A percentile compares a stretch with the other conserved stretches of the same genome.
Conservation (phyloP, 768 basidiomycete species). For the Vishniacozyma victoriae region DNA sequence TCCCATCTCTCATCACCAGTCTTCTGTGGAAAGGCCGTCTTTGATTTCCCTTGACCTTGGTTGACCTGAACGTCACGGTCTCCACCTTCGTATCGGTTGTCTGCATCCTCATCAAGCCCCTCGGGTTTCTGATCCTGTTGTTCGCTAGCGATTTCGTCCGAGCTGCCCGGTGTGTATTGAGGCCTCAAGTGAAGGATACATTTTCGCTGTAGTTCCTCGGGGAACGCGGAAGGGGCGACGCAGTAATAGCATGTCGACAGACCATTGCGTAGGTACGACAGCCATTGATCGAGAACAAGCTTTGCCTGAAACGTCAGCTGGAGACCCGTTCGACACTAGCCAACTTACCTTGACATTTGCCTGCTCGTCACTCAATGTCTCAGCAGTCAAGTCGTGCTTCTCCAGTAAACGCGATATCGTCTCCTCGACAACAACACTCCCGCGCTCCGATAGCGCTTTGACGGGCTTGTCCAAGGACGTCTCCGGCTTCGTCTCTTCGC, state of each 20-base stretch:
- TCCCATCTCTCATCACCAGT: constrained; percentile 75
- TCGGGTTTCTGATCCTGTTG: constrained; percentile 48
- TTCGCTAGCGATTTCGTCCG: constrained; percentile 28
- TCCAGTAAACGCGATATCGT: constrained; percentile 70
- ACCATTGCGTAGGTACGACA: constrained; percentile 85
- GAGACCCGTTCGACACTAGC: not conserved
- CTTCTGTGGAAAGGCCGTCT: constrained; percentile 17
- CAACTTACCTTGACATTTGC: constrained; percentile 13
- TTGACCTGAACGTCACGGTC: too few relatives aligned
- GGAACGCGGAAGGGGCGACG: constrained; percentile 80
- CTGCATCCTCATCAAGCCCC: constrained; percentile 45
- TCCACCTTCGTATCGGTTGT: constrained; percentile 34
- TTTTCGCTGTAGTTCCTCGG: constrained; percentile 91
- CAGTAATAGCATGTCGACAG: constrained; percentile 76
- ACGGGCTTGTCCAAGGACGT: constrained; percentile 26
- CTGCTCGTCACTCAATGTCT: constrained; percentile 47
- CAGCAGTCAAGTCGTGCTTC: constrained; percentile 57
- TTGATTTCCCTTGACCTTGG: constrained; percentile 37
- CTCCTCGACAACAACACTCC: constrained; percentile 74
- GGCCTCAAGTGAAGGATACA: constrained; percentile 81
- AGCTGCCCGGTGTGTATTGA: constrained; percentile 2
- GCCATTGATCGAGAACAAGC: constrained; percentile 81
- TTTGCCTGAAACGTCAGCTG: constrained; percentile 61
- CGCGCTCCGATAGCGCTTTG: constrained; percentile 50
- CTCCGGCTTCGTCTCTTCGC: constrained; percentile 50